Evolutionary conservation across 2,329 filamentous ascomycete genomes (phyloP), one percentile per base, ranked within the genome.

Genomic region (Clonostachys solani): DNA sequence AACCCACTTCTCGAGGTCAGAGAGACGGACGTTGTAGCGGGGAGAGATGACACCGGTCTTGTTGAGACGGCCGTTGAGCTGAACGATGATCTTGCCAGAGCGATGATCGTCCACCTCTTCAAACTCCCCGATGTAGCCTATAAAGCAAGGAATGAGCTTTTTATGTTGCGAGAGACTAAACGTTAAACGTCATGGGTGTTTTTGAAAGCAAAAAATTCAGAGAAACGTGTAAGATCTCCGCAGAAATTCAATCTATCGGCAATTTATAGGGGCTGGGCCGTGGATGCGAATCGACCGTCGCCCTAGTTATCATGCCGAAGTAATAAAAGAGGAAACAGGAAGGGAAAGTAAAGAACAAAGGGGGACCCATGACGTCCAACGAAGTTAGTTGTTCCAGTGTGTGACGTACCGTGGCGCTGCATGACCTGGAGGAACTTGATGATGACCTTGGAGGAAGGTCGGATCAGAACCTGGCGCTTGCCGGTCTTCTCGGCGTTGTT

Each of bases 401-500:
- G 35, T n/a, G 41, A 88, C 91, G 59, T 94, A 97, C 94, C 94
- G 81, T 99, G 94, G 77, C 89, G 90, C 82, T 99, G 94, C 94
- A 99, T 99, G 74, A 97, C 92, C 71, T 83, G 83, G 71, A 99
- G 83, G 86, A 97, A 99, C 85, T 97, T 97, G 82, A 95, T 80
- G 67, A 99, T 99, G 82, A 99, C 94, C 89, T 99, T 99, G 76
- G 94, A 97, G 74, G 84, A 88, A 64, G 95, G 94, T 68, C 92
- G 86, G 83, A 99, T 96, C 74, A 99, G 70, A 71, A 97, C 94
- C 81, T 99, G 94, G 71, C 94, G 92, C 88, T 97, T 97, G 80
- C 94, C 94, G 65, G 89, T 82, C 88, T 99, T 97, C 86, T 99
- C 95, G 83, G 94, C 94, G 77, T 99, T 99, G 91, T 99, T 99